These are phyloP conservation scores for Penstemon newberryi DNA, from an alignment of 257 asterid genomes.

Conservation along the genomic window DNA sequence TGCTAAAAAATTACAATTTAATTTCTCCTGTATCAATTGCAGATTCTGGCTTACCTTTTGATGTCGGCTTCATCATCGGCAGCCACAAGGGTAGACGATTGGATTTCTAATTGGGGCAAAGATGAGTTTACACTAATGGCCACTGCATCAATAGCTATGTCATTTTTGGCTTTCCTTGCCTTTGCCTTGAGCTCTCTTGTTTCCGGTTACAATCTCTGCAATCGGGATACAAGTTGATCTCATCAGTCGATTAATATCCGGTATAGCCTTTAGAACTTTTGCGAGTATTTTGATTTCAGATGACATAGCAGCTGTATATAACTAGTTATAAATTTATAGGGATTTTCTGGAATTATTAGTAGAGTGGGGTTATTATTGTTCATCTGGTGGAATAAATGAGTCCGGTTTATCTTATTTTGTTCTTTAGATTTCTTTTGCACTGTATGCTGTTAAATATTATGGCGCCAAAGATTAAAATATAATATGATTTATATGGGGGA, in stretches of 20 bases:
- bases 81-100: constrained; percentile 79
- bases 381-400: too few species aligned
- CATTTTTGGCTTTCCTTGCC: constrained; percentile 72
- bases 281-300: too few species aligned
- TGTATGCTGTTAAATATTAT: too few species aligned
- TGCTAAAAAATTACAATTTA: background rate
- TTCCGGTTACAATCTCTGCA: constrained; percentile 76
- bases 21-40: constrained; percentile 22
- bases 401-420: too few species aligned
- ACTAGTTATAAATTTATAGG: too few species aligned
- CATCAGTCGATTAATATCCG: background rate
- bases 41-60: constrained; percentile 80
- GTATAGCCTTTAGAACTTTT: too few species aligned
- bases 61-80: constrained; percentile 92
- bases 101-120: constrained; percentile 86
- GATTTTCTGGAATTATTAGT: too few species aligned
- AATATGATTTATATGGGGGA: too few species aligned
- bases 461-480: too few species aligned
- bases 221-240: constrained; percentile 40
- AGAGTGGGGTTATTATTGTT: too few species aligned
- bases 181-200: constrained; percentile 71
- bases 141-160: constrained; percentile 65
- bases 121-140: constrained; percentile 85
- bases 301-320: too few species aligned
- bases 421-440: too few species aligned